Base-by-base conservation (phyloP, 2,329 filamentous ascomycete species). In the Fusarium proliferatum region DNA sequence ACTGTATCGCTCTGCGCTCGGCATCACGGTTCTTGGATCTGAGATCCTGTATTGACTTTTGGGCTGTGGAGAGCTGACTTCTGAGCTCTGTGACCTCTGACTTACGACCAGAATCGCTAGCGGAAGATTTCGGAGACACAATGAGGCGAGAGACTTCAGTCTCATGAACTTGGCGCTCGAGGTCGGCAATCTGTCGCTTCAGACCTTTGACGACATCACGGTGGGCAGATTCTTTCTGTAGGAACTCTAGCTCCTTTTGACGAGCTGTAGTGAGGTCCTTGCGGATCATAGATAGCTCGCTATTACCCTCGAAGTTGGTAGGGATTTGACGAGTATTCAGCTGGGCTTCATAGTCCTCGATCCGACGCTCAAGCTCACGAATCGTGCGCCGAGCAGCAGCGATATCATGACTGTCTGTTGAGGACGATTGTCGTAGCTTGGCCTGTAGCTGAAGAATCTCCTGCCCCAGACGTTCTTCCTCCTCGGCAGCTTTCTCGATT, bases 101-200 rank as follows among this genome's bases (percentile, higher is more conserved):
- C 64, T 89, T 88, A 42, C 84, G 84, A 21, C 82, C 86, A 4
- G 88, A 88, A n/a, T 85, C 85, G 53, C 84, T 83, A n/a, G 46
- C 76, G 13, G 88, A 89, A 4, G 86, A 83, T 30, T 81, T 84
- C 6, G 86, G 85, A 17, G 86, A 85, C 41, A 76, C 72, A 28
- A 83, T 80, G 33, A 89, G 78, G 16, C 84, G 85, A 23, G 87
- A 87, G 45, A 90, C 85, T 51, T 90, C 87, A 10, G 88, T 86
- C 65, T 94, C 90, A 73, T 93, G 91, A 9, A 92, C 85, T 66
- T 92, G 89, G 45, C 88, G 88, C 79, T 94, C 92, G 21, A 94
- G 86, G 41, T 93, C 89, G 5, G 87, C 84, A 55, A 94, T 87
- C 64, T 91, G 88, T 53, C 88, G 86, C 79, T 92, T 93, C 65